Evolutionary conservation across 2,329 filamentous ascomycete genomes (phyloP).

Genomic region (Chaetomium sp.): DNA sequence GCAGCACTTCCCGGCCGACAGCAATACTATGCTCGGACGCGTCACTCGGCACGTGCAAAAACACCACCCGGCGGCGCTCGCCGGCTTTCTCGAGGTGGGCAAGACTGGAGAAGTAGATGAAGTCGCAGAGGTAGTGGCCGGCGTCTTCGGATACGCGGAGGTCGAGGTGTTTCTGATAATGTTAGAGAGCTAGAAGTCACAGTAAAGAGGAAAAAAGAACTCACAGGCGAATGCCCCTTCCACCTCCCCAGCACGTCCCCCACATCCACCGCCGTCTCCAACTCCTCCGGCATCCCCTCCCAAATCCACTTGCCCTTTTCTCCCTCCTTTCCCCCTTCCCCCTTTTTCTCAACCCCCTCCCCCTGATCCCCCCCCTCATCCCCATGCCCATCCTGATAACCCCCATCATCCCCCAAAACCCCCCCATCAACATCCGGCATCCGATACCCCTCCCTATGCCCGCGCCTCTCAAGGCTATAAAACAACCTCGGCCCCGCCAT

Average conservation of each 20-base stretch:
- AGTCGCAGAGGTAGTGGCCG: slow-evolving; percentile 70
- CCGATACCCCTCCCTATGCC: slow-evolving; percentile 65
- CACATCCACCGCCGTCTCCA: slow-evolving; percentile 52
- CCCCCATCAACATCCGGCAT: slow-evolving; percentile 64
- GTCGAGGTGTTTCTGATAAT: slow-evolving; percentile 31
- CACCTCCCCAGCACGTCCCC: slow-evolving; percentile 52
- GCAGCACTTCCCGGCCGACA: slow-evolving; percentile 44
- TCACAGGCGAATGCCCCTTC: slow-evolving; percentile 45
- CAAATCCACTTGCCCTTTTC: slow-evolving; percentile 45
- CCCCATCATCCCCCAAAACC: slow-evolving; percentile 45
- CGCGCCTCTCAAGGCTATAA: slow-evolving; percentile 66
- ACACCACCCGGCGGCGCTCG: slow-evolving; percentile 49
- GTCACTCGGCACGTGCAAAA: slow-evolving; percentile 65
- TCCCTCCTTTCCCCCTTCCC: slow-evolving; percentile 27
- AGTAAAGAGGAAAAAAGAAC: slow-evolving; percentile 14
- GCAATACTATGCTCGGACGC: slow-evolving; percentile 42
- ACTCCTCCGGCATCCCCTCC: slow-evolving; percentile 47
- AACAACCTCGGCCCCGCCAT: slow-evolving; percentile 60
- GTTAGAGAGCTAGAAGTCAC: slow-evolving; percentile 1
- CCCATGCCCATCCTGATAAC: slow-evolving; percentile 46
- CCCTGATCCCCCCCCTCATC: slow-evolving; percentile 32
- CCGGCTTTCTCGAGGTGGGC: slow-evolving; percentile 46
- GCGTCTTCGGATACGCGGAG: slow-evolving; percentile 61
- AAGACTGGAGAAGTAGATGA: slow-evolving; percentile 67
- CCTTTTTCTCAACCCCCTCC: slow-evolving; percentile 28